phyloP scores from a whole-genome alignment of 2,329 filamentous ascomycete species.

The Colletotrichum simmondsii region DNA sequence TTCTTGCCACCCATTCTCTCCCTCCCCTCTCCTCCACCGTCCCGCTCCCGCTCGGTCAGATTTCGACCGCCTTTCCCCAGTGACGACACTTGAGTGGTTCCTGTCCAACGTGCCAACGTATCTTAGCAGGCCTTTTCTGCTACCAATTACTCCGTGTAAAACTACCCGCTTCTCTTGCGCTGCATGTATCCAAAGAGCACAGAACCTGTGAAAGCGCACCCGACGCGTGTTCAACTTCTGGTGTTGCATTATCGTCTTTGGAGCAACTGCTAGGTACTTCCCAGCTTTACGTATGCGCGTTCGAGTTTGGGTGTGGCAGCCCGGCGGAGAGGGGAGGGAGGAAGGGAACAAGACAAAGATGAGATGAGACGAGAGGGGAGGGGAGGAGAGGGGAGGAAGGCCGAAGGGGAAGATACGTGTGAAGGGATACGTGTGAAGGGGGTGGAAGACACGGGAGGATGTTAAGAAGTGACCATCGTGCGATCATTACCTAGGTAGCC shows the following conservation, averaged over 20 bases:
- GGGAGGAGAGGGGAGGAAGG: not conserved
- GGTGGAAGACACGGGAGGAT: not conserved
- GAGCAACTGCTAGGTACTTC: slow-evolving; percentile 10
- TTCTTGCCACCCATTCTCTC: slow-evolving; percentile 4
- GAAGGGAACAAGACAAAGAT: slow-evolving; percentile 2
- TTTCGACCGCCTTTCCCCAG: not conserved
- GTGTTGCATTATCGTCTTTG: not conserved
- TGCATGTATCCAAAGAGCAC: too few species aligned
- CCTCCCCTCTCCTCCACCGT: not conserved
- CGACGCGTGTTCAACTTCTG: slow-evolving; percentile 14
- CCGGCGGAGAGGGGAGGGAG: slow-evolving; percentile 13
- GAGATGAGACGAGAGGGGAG: not conserved
- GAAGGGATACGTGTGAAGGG: not conserved
- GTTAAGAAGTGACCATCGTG: not conserved
- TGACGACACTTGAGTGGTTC: slow-evolving; percentile 20
- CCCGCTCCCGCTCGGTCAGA: not conserved
- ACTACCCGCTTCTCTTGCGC: too few species aligned
- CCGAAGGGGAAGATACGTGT: too few species aligned
- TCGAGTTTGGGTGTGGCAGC: slow-evolving; percentile 22
- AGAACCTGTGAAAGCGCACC: too few species aligned
- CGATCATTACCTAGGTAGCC: not conserved
- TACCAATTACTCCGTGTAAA: too few species aligned
- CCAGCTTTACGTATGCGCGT: slow-evolving; percentile 2
- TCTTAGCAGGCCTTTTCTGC: slow-evolving; percentile 1
- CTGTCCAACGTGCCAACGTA: not conserved